A percentile compares a stretch with the other conserved stretches of the same genome.
Evolutionary conservation across 495 filamentous ascomycete genomes (phyloP).

Genomic region (Umbilicaria muhlenbergii): DNA sequence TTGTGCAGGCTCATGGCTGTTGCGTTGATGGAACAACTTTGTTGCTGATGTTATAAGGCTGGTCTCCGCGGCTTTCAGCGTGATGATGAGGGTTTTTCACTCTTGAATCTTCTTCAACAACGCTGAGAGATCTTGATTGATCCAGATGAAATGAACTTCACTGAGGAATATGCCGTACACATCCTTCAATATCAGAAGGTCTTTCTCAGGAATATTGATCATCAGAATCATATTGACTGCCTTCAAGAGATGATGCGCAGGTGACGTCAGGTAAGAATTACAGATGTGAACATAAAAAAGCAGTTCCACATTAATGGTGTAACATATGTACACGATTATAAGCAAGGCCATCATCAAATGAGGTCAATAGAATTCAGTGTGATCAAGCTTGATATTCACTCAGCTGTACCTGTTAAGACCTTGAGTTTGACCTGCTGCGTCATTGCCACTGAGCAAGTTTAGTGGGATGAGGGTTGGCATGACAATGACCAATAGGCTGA

Average conservation of each 20-base stretch:
- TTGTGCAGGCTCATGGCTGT: neutral
- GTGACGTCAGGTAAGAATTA: neutral
- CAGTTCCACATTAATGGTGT: neutral
- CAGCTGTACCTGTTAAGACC: neutral
- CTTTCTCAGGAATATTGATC: neutral
- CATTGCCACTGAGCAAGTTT: neutral
- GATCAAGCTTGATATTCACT: neutral
- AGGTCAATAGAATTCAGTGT: conserved; percentile 1
- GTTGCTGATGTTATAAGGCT: neutral
- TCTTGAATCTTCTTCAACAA: neutral
- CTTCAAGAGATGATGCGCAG: neutral
- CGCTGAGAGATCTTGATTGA: conserved; percentile 2
- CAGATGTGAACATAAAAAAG: neutral
- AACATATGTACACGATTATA: neutral
- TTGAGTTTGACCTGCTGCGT: neutral
- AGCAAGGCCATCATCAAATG: neutral
- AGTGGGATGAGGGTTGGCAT: neutral
- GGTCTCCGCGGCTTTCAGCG: conserved; percentile 1
- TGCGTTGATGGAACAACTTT: neutral
- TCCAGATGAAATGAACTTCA: neutral
- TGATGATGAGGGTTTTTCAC: neutral
- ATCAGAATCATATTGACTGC: neutral
- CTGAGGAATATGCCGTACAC: neutral
- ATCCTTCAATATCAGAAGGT: neutral
- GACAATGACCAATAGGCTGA: neutral